These are phyloP conservation scores for Jasminum sambac DNA, from an alignment of 257 asterid genomes.

Conservation along the genomic window DNA sequence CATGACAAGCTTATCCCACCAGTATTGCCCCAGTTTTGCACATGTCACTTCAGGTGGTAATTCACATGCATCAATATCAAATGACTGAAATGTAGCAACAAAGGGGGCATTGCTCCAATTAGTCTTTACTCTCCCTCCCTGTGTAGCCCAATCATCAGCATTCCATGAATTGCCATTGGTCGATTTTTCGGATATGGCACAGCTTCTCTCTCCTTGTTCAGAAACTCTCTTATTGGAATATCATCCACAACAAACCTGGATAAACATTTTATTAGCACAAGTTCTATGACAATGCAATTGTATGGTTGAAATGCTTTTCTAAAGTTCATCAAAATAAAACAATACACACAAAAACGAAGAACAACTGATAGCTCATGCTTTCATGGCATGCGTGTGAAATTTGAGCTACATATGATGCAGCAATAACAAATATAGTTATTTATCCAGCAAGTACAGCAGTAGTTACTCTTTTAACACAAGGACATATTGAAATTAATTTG, in stretches of 20 bases:
- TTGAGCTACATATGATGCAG: neutral
- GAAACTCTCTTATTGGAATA: conserved; percentile 46
- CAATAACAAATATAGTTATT: no score
- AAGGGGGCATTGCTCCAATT: conserved; percentile 62
- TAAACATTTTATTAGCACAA: neutral
- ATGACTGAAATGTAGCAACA: conserved; percentile 35
- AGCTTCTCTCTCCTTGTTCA: conserved; percentile 43
- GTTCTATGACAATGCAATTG: no score
- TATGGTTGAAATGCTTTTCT: no score
- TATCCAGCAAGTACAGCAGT: no score
- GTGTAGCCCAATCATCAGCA: conserved; percentile 68
- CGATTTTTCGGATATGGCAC: conserved; percentile 43
- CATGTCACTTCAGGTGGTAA: conserved; percentile 35
- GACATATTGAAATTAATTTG: neutral
- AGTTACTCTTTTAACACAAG: neutral
- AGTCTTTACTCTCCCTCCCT: conserved; percentile 61
- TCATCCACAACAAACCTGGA: conserved; percentile 58
- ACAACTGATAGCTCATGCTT: neutral
- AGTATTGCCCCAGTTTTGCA: conserved; percentile 38
- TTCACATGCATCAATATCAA: conserved; percentile 51
- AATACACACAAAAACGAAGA: no score
- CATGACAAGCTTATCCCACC: conserved; percentile 65
- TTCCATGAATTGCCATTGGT: conserved; percentile 69
- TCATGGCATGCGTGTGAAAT: neutral
- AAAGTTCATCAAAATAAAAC: no score